These are phyloP conservation scores for Fusarium sp. DNA, from an alignment of 2,329 filamentous ascomycete genomes.

Conservation along the genomic window DNA sequence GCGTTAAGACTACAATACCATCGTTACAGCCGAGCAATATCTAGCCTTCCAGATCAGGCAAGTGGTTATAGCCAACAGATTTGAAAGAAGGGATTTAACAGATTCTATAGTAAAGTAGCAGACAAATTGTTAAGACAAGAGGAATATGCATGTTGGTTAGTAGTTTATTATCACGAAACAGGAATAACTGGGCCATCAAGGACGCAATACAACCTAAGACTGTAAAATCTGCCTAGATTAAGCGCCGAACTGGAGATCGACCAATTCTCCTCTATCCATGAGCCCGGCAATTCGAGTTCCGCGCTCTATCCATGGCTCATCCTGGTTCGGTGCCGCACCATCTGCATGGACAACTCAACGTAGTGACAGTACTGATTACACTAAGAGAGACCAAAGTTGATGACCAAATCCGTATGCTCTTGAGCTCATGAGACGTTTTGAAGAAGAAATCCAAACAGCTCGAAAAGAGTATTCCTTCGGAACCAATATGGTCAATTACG, in stretches of 20 bases:
- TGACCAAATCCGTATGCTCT: background rate
- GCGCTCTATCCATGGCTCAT: constrained; percentile 16
- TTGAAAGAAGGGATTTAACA: constrained; percentile 9
- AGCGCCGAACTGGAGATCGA: constrained; percentile 10
- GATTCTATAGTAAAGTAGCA: constrained; percentile 13
- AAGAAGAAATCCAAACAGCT: background rate
- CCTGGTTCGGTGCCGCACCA: constrained; percentile 19
- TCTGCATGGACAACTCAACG: constrained; percentile 21
- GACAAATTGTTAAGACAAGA: constrained; percentile 30
- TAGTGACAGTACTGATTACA: constrained; percentile 2
- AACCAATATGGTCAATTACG: background rate
- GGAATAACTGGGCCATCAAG: constrained; percentile 28
- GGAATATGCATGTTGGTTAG: constrained; percentile 40
- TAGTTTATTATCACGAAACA: constrained; percentile 39
- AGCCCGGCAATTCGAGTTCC: background rate
- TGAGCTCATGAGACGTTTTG: background rate
- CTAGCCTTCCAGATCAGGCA: constrained; percentile 6
- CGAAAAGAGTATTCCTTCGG: background rate
- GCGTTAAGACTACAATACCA: constrained; percentile 12
- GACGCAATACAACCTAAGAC: constrained; percentile 18
- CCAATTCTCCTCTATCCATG: constrained; percentile 20
- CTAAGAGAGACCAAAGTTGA: background rate
- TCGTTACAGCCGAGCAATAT: constrained; percentile 1
- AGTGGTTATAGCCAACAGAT: constrained; percentile 29
- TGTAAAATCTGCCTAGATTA: constrained; percentile 19